Conservation (phyloP, 352 stramenopile species). For the Phytophthora quininea region DNA sequence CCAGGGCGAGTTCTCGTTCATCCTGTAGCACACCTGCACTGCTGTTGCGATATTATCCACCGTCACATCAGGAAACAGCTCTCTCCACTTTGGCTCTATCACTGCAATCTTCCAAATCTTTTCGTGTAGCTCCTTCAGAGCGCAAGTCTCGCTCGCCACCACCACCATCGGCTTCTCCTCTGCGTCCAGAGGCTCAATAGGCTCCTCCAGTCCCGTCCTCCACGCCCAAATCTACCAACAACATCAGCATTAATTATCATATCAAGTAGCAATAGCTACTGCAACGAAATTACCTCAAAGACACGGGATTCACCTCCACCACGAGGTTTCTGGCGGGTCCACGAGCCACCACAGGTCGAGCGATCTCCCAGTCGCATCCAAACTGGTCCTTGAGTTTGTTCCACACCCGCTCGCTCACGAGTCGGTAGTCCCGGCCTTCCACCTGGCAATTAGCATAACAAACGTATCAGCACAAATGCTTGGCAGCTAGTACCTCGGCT, state of each 20-base stretch:
- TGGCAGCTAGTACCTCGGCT: not conserved
- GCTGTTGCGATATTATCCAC: constrained; percentile 27
- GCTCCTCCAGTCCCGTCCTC: constrained; percentile 26
- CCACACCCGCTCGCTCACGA: constrained; percentile 79
- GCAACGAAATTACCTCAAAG: constrained; percentile 60
- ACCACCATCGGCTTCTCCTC: constrained; percentile 53
- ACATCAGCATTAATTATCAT: constrained; percentile 2
- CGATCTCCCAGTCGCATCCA: constrained; percentile 77
- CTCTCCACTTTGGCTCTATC: constrained; percentile 31
- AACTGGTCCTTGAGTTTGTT: constrained; percentile 65
- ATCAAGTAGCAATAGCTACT: not conserved
- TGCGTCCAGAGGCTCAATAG: constrained; percentile 35
- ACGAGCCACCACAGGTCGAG: constrained; percentile 56
- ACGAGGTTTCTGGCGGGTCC: constrained; percentile 43
- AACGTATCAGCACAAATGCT: constrained; percentile 1
- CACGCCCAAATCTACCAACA: constrained; percentile 32
- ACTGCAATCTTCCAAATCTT: constrained; percentile 44
- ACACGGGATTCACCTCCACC: constrained; percentile 74
- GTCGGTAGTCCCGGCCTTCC: constrained; percentile 65
- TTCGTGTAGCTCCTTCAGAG: constrained; percentile 48
- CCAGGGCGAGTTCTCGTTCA: constrained; percentile 48
- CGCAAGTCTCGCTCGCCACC: constrained; percentile 39
- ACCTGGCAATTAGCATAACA: constrained; percentile 35
- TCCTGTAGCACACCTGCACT: constrained; percentile 62
- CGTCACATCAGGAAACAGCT: constrained; percentile 51